A percentile compares a stretch with the other conserved stretches of the same genome.
Evolutionary conservation across 2,329 filamentous ascomycete genomes (phyloP).

Genomic region (Geosmithia putterillii): DNA sequence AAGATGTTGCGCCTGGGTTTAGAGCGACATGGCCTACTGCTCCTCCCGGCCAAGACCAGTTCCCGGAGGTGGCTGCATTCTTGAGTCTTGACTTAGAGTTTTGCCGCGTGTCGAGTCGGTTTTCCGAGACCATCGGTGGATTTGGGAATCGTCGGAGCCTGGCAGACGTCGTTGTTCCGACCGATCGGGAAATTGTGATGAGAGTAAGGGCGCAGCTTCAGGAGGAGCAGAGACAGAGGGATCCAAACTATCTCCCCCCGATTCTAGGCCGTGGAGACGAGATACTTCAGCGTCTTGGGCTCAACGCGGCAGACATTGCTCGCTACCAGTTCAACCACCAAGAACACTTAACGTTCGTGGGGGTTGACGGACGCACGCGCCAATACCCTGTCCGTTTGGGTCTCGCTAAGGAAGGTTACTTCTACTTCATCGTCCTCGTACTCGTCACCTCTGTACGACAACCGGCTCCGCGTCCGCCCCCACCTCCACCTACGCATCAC

Average conservation of each 20-base stretch:
- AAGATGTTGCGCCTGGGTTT: no score
- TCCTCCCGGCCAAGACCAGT: no score
- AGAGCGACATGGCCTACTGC: no score
- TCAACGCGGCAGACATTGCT: slow-evolving; percentile 38
- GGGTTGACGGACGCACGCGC: slow-evolving; percentile 37
- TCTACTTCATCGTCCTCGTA: slow-evolving; percentile 47
- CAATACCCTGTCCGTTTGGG: slow-evolving; percentile 39
- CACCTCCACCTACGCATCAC: no score
- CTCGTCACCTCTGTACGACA: slow-evolving; percentile 15
- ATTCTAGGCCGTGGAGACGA: slow-evolving; percentile 45
- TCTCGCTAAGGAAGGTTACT: slow-evolving; percentile 46
- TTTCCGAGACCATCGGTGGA: slow-evolving; percentile 41
- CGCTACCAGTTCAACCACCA: slow-evolving; percentile 39
- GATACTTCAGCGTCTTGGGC: slow-evolving; percentile 41
- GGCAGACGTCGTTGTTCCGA: slow-evolving; percentile 36
- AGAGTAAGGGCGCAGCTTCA: slow-evolving; percentile 39
- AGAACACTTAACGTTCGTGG: slow-evolving; percentile 42
- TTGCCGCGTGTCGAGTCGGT: slow-evolving; percentile 40
- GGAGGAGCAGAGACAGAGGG: slow-evolving; percentile 43
- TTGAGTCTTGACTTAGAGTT: slow-evolving; percentile 47
- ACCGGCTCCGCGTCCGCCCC: not conserved
- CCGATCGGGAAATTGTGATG: slow-evolving; percentile 39
- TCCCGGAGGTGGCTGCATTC: slow-evolving; percentile 42
- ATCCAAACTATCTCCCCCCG: slow-evolving; percentile 51
- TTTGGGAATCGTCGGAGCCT: slow-evolving; percentile 34